phyloP scores from a whole-genome alignment of 768 basidiomycete genomes.

The Podaxis sp. region DNA sequence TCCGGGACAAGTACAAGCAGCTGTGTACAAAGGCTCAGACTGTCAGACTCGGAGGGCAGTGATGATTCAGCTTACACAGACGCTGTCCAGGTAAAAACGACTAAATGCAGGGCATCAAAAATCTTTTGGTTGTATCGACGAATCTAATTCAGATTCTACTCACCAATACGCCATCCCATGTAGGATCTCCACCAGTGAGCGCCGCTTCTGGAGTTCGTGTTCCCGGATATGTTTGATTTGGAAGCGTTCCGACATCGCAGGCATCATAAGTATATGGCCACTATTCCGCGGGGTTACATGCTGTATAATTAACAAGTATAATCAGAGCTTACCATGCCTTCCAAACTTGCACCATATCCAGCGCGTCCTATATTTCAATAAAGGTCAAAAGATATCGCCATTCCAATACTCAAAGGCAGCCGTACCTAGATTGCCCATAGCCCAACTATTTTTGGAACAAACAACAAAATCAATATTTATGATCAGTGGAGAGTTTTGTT shows the following conservation, averaged over 20 bases:
- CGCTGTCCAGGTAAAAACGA: constrained; percentile 73
- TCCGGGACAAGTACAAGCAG: constrained; percentile 40
- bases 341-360: constrained; percentile 70
- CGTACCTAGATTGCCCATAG: constrained; percentile 53
- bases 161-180: constrained; percentile 38
- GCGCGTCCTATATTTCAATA: constrained; percentile 47
- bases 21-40: constrained; percentile 16
- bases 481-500: not conserved
- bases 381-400: not conserved
- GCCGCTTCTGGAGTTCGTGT: constrained; percentile 46
- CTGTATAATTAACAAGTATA: not conserved
- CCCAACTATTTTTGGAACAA: constrained; percentile 34
- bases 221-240: constrained; percentile 78
- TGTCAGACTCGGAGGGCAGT: not conserved
- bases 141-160: constrained; percentile 6
- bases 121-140: not conserved
- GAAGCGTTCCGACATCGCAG: constrained; percentile 80
- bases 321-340: constrained; percentile 54
- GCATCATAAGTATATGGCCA: constrained; percentile 75
- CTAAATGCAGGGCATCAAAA: constrained; percentile 18
- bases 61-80: constrained; percentile 25
- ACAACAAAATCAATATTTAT: not conserved
- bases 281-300: constrained; percentile 20
- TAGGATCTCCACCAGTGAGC: constrained; percentile 40
- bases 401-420: not conserved